Percentiles rank a stretch among this genome's conserved stretches.
Evolutionary conservation across 2,329 filamentous ascomycete genomes (phyloP).

Genomic region (Hymenoscyphus fraxineus): DNA sequence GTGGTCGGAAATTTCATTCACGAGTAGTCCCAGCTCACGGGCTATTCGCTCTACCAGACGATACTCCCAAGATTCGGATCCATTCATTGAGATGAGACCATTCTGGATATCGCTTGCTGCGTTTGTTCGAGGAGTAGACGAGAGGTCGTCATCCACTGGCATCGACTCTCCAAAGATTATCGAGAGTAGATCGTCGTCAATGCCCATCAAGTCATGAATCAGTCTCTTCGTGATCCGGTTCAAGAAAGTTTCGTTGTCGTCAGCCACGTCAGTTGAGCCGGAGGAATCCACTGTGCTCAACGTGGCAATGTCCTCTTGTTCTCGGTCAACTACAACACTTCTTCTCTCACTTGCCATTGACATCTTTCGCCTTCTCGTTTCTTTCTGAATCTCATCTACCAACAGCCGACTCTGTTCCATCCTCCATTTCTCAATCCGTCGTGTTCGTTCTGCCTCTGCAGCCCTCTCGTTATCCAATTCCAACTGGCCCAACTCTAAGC

Average conservation of each 20-base stretch:
- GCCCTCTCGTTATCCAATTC: conserved; percentile 52
- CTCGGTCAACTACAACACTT: conserved; percentile 29
- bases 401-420: conserved; percentile 84
- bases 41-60: conserved; percentile 80
- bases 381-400: conserved; percentile 82
- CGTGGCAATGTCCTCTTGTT: conserved; percentile 33
- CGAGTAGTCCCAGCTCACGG: conserved; percentile 77
- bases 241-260: conserved; percentile 66
- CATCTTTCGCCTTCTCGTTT: conserved; percentile 68
- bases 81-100: conserved; percentile 12
- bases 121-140: conserved; percentile 28
- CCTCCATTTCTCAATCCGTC: conserved; percentile 87
- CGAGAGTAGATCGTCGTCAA: conserved; percentile 80
- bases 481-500: conserved; percentile 47
- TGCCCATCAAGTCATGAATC: conserved; percentile 83
- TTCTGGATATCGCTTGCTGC: conserved; percentile 13
- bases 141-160: conserved; percentile 43
- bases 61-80: conserved; percentile 63
- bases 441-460: conserved; percentile 69
- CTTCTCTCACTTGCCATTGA: conserved; percentile 50
- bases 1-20: conserved; percentile 79
- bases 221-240: conserved; percentile 78
- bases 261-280: conserved; percentile 33
- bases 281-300: conserved; percentile 27
- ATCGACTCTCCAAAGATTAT: conserved; percentile 83